Evolutionary conservation across 805 yeast genomes (phyloP), one percentile per base, ranked within the genome.

Genomic region (Candida ulmi): DNA sequence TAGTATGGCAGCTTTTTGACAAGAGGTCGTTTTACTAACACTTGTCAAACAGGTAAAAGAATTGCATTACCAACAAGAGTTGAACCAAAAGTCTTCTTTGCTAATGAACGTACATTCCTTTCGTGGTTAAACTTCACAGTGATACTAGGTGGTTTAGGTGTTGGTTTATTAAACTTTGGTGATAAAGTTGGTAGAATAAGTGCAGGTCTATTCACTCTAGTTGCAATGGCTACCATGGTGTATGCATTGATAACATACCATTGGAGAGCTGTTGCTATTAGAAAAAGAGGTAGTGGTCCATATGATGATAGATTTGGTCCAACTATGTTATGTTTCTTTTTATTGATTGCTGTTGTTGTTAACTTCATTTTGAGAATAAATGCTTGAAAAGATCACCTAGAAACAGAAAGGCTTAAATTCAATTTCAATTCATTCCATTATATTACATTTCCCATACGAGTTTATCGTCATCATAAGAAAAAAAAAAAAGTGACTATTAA

Each of bases 121-220:
- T 91, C 98, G 36, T 93, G 99, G 99, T 76, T 93, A 56, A 95
- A 95, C 65, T 93, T 93, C 73, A 93, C 99, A n/a, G 97, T 93
- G 43, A 87, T 95, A 58, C 73, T 93, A 45, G 99, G 99, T 23
- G 95, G 97, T 34, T 73, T 93, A 43, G 98, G 97, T 45, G 90
- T 93, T 42, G 99, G 99, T 37, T 72, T 93, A 55, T 75, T 93
- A 51, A 93, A 93, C 68, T 93, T 93, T 62, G 99, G 99, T 62
- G 99, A 93, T 66, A 75, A 77, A 44, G 77, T 91, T 33, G 98
- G 98, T 46, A 77, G 95, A 56, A 79, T 93, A 42, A 80, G 93
- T 51, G 98, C 99, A 33, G 93, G 91, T 5, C 70, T 93, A 41
- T 93, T 93, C 72, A 95, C 99, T 3, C 71, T 91, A 45, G 90